Base-by-base conservation (phyloP, 2,329 filamentous ascomycete species). In the Emmonsiellopsis sp. region DNA sequence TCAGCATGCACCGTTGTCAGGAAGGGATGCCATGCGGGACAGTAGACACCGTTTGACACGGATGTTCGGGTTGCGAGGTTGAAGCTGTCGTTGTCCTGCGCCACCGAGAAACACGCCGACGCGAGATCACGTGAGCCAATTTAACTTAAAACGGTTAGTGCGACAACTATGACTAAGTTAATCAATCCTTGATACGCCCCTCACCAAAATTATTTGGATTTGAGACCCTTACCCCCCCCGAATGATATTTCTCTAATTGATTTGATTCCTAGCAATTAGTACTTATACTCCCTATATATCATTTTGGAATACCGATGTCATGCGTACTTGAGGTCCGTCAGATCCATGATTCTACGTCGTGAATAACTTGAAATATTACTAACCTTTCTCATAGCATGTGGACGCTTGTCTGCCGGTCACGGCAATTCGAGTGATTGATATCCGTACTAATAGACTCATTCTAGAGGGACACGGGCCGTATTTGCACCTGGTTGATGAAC, bases 331-430 rank as follows among this genome's bases (percentile, higher is more conserved):
- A 58, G 58, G 58, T 60, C 44, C 32, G 54, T 58, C 17, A 44
- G 11, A 17, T 40, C 42, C 36, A 27, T 36, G 40, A 39, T 36
- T n/a, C n/a, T 37, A 9, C 10, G 9, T 39, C 17, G 17, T 17
- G 17, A 17, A 17, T 17, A 17, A 17, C 17, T 17, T 17, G 17
- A 17, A 17, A 17, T 17, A 17, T 17, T 17, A 17, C 17, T 17
- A 17, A 17, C 17, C 17, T 17, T 17, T 33, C 8, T 17, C 33
- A 10, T 53, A 73, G 71, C 67, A 69, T 57, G 58, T 70, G 60
- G 70, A 71, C 63, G 64, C 68, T 59, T 71, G 68, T 62, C 65
- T 74, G 42, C 73, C 73, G 34, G 66, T 74, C 56, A 71, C 71
- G 55, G 68, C 69, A 45, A 58, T 74, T 39, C 65, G 66, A 58